Percentiles rank a stretch among this genome's conserved stretches.
Conservation (phyloP, 169 alveolate genomes). For the Eimeria praecox region DNA sequence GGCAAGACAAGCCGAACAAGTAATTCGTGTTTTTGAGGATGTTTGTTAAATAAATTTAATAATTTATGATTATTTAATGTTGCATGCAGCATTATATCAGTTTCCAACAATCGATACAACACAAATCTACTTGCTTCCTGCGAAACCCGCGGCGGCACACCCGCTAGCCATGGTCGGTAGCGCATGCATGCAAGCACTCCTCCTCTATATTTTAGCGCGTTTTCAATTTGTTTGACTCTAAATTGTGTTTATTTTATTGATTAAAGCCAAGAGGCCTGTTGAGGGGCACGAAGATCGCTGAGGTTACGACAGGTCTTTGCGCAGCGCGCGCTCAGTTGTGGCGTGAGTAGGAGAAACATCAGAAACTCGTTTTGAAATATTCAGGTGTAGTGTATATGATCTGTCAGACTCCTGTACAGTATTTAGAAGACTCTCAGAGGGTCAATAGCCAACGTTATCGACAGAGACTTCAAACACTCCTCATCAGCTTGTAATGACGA, state of each 20-base stretch:
- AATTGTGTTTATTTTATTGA: not conserved
- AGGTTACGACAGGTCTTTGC: too few relatives aligned
- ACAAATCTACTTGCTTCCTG: not conserved
- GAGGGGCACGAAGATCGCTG: not conserved
- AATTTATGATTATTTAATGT: too few relatives aligned
- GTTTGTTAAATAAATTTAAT: not conserved
- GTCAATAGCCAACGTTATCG: too few relatives aligned
- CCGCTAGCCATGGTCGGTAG: not conserved
- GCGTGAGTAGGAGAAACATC: too few relatives aligned
- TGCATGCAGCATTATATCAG: not conserved
- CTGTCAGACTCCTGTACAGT: too few relatives aligned
- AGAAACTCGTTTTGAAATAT: too few relatives aligned
- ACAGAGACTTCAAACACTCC: too few relatives aligned
- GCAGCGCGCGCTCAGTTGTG: too few relatives aligned
- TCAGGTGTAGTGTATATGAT: too few relatives aligned
- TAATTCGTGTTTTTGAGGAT: not conserved
- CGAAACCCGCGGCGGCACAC: slow-evolving; percentile 24
- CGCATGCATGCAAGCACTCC: not conserved
- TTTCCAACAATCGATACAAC: not conserved
- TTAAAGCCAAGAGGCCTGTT: not conserved
- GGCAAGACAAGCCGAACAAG: too few relatives aligned
- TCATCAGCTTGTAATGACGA: too few relatives aligned
- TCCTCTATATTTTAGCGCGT: not conserved
- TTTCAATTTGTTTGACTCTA: not conserved
- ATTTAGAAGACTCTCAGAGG: too few relatives aligned